phyloP scores from a whole-genome alignment of 371 early-diverging fungal species.

The Dichotomocladium elegans region DNA sequence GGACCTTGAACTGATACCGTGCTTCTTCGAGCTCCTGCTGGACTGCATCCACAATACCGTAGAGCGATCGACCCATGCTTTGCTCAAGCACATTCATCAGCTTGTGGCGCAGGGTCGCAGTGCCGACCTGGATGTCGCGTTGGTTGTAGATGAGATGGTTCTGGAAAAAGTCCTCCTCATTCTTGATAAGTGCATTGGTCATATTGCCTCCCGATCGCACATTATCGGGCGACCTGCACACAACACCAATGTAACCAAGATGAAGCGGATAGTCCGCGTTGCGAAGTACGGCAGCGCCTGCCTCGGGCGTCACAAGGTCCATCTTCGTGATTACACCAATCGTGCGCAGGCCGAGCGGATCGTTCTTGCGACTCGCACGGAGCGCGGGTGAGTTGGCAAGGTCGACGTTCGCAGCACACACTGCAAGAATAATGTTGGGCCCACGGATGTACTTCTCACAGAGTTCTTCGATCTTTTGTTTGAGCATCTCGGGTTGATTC shows the following conservation, averaged over 20 bases:
- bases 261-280: slow-evolving; percentile 92
- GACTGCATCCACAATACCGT: slow-evolving; percentile 83
- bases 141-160: slow-evolving; percentile 59
- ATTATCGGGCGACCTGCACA: slow-evolving; percentile 71
- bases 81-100: slow-evolving; percentile 89
- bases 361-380: slow-evolving; percentile 87
- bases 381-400: slow-evolving; percentile 98
- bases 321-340: slow-evolving; percentile 99
- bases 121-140: slow-evolving; percentile 77
- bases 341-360: slow-evolving; percentile 93
- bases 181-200: slow-evolving; percentile 63
- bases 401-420: slow-evolving; percentile 98
- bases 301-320: slow-evolving; percentile 91
- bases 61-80: slow-evolving; percentile 84
- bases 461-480: slow-evolving; percentile 89
- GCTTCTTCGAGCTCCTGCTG: slow-evolving; percentile 92
- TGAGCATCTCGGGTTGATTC: slow-evolving; percentile 92
- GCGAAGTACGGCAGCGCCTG: slow-evolving; percentile 78
- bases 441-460: slow-evolving; percentile 92
- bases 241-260: slow-evolving; percentile 97
- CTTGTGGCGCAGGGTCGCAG: slow-evolving; percentile 73
- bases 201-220: slow-evolving; percentile 45
- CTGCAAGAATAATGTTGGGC: slow-evolving; percentile 96
- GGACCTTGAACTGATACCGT: slow-evolving; percentile 96
- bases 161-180: slow-evolving; percentile 70